Percentiles rank a stretch among this genome's conserved stretches.
phyloP scores from a whole-genome alignment of 345 rosid species.

The Gossypium mustelinum region DNA sequence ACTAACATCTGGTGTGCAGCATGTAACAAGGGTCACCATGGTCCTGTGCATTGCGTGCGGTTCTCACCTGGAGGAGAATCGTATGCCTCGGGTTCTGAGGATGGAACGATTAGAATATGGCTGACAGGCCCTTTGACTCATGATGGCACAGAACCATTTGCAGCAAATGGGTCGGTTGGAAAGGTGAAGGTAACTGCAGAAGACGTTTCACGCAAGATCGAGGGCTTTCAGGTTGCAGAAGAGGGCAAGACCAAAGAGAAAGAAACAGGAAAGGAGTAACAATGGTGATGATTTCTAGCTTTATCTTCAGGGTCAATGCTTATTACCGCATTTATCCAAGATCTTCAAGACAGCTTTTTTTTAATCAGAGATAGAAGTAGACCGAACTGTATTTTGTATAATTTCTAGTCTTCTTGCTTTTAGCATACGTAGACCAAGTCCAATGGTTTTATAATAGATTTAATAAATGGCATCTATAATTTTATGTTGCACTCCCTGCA shows the following conservation, averaged over 20 bases:
- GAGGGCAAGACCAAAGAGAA: constrained; percentile 34
- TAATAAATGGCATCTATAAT: not conserved
- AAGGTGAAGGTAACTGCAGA: constrained; percentile 36
- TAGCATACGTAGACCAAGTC: not conserved
- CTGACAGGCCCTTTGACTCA: constrained; percentile 36
- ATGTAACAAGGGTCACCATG: constrained; percentile 99
- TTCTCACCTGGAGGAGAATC: constrained; percentile 96
- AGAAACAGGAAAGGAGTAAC: constrained; percentile 23
- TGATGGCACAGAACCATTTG: constrained; percentile 26
- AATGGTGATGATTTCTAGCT: not conserved
- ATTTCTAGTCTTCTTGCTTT: not conserved
- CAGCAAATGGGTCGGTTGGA: constrained; percentile 28
- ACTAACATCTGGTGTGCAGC: constrained; percentile 32
- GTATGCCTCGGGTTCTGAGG: constrained; percentile 94
- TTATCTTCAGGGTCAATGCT: not conserved
- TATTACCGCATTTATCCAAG: not conserved
- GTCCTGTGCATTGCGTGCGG: constrained; percentile 93
- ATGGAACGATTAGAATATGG: constrained; percentile 76
- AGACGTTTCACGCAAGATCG: constrained; percentile 42
- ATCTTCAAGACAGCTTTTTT: not conserved
- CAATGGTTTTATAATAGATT: not conserved
- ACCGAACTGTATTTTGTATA: not conserved
- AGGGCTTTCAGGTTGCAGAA: constrained; percentile 42
- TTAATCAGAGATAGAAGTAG: not conserved
- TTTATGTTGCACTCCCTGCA: not conserved